phyloP scores from a whole-genome alignment of 129 eudicot species.

The Helichrysum umbraculigerum region DNA sequence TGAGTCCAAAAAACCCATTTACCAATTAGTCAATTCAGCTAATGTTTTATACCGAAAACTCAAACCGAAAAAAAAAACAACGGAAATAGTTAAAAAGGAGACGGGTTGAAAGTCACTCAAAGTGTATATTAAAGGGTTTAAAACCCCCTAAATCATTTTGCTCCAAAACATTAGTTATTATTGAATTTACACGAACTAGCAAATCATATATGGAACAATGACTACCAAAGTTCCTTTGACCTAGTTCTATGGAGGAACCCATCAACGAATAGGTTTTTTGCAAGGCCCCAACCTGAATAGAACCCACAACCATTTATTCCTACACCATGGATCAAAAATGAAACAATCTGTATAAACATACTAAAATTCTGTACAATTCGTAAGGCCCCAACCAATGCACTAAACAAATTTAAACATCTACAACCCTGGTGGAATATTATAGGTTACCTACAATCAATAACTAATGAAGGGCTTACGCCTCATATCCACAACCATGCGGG shows the following conservation, averaged over 20 bases:
- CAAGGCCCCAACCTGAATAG: neutral
- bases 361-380: neutral
- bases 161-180: too few species aligned
- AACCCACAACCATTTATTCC: neutral
- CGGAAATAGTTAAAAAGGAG: neutral
- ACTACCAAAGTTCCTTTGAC: neutral
- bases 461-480: neutral
- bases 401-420: neutral
- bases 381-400: neutral
- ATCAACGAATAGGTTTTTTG: neutral
- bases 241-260: neutral
- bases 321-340: neutral
- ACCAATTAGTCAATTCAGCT: neutral
- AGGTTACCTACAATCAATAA: neutral
- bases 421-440: neutral
- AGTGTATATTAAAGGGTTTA: neutral
- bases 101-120: neutral
- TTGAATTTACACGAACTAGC: neutral
- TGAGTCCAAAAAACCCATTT: neutral
- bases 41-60: neutral
- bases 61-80: neutral
- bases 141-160: neutral
- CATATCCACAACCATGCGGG: neutral
- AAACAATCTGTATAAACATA: slow-evolving; percentile 2
- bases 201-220: neutral